Conservation (phyloP, 2,329 filamentous ascomycete species). For the Aspergillus sp. region DNA sequence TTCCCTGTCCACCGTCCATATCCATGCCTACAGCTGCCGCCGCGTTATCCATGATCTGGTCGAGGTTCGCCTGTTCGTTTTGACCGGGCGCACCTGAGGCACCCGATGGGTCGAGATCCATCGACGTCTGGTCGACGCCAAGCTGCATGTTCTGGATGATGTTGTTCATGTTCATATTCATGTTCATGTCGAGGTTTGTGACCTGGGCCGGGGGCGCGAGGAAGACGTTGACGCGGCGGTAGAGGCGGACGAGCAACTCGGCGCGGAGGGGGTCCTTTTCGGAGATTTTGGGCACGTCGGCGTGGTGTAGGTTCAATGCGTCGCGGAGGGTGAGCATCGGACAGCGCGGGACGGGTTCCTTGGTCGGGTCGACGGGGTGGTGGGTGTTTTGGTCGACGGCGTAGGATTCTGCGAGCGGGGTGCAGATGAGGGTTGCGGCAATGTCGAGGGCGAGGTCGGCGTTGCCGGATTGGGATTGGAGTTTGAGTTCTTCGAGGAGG, state of each 20-base stretch:
- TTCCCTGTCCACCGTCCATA: constrained; percentile 13
- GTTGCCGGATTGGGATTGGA: constrained; percentile 45
- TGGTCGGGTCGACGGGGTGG: constrained; percentile 39
- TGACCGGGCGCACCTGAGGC: constrained; percentile 23
- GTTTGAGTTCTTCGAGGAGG: constrained; percentile 49
- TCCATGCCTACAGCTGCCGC: constrained; percentile 41
- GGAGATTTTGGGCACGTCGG: constrained; percentile 44
- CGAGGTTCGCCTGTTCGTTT: constrained; percentile 40
- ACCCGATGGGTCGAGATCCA: constrained; percentile 36
- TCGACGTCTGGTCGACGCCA: constrained; percentile 38
- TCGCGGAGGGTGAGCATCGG: constrained; percentile 47
- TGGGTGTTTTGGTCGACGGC: constrained; percentile 42
- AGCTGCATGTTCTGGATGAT: constrained; percentile 50
- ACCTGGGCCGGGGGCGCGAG: constrained; percentile 44
- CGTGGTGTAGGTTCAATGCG: constrained; percentile 43
- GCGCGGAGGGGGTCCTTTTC: constrained; percentile 51
- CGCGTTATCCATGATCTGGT: constrained; percentile 46
- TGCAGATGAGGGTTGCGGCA: constrained; percentile 47
- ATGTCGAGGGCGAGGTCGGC: constrained; percentile 51
- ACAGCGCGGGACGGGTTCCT: constrained; percentile 39
- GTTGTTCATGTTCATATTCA: constrained; percentile 33
- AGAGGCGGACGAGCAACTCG: constrained; percentile 50
- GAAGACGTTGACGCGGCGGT: constrained; percentile 49
- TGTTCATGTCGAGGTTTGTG: constrained; percentile 41
- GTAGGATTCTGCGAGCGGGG: constrained; percentile 46